A percentile compares a stretch with the other conserved stretches of the same genome.
Evolutionary conservation across 192 early-diverging fungal species (phyloP).

Genomic region (Piromyces finnis): DNA sequence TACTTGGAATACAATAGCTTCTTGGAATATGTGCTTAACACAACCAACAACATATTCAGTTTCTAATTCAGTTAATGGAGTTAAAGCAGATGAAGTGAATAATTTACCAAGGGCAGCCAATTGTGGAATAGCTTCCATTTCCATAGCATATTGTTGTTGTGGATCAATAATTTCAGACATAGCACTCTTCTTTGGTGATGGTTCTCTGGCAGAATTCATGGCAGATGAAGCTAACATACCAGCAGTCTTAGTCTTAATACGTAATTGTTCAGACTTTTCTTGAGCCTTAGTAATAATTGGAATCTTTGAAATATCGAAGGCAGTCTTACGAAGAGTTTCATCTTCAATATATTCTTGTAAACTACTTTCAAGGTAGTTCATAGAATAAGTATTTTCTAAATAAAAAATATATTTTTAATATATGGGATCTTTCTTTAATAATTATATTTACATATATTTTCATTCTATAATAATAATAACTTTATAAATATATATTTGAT

Average conservation of each 20-base stretch:
- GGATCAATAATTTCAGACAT: conserved; percentile 16
- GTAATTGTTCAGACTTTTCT: conserved; percentile 60
- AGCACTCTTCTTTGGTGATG: conserved; percentile 3
- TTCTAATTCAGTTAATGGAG: conserved; percentile 78
- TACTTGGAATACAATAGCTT: conserved; percentile 89
- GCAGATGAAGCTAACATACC: conserved; percentile 2
- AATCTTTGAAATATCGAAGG: conserved; percentile 60
- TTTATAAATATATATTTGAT: no score
- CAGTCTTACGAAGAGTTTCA: conserved; percentile 24
- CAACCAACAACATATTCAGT: conserved; percentile 87
- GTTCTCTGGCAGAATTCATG: conserved; percentile 6
- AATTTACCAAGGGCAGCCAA: conserved; percentile 67
- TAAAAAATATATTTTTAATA: no score
- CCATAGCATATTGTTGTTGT: conserved; percentile 54
- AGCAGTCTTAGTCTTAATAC: conserved; percentile 23
- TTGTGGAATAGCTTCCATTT: conserved; percentile 63
- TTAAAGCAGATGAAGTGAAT: conserved; percentile 71
- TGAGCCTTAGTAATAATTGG: conserved; percentile 72
- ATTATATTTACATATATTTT: not conserved
- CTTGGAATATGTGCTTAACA: conserved; percentile 81
- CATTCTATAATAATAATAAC: no score
- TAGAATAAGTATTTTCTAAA: conserved; percentile 67
- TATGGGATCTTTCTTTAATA: no score
- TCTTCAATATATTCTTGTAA: conserved; percentile 73
- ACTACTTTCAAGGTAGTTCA: conserved; percentile 66